Percentiles rank a stretch among this genome's conserved stretches.
Conservation (phyloP, 345 rosid genomes). For the Eucalyptus pumila region DNA sequence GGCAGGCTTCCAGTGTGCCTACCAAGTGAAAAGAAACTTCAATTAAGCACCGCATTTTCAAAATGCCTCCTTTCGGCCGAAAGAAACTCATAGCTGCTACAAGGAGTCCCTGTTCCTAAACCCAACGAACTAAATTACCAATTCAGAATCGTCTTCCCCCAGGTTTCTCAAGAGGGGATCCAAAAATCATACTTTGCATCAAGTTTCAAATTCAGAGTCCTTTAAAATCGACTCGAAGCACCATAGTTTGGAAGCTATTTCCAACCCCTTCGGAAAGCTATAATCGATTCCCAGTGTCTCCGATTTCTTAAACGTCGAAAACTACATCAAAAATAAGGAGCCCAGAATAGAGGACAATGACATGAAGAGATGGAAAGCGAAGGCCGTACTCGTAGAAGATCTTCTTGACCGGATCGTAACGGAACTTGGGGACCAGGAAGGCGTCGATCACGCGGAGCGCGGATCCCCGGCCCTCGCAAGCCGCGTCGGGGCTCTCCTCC, state of each 20-base stretch:
- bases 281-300: background rate
- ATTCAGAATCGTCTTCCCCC: background rate
- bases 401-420: slow-evolving; percentile 63
- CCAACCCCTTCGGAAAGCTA: background rate
- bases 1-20: slow-evolving; percentile 53
- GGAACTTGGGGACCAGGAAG: slow-evolving; percentile 69
- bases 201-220: background rate
- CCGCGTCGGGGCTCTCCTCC: slow-evolving; percentile 22
- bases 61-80: background rate
- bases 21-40: background rate
- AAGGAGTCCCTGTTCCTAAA: background rate
- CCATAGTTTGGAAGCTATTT: background rate
- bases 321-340: background rate
- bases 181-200: background rate
- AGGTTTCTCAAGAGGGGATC: background rate
- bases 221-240: background rate
- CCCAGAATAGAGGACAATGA: background rate
- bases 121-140: background rate
- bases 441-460: slow-evolving; percentile 59
- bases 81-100: background rate
- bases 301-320: background rate
- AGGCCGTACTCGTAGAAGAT: slow-evolving; percentile 53
- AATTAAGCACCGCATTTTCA: background rate
- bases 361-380: background rate
- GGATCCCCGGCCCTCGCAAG: slow-evolving; percentile 3